Percentiles rank a stretch among this genome's conserved stretches.
phyloP scores from a whole-genome alignment of 2,329 filamentous ascomycete genomes.

The Colletotrichum brevisporum region DNA sequence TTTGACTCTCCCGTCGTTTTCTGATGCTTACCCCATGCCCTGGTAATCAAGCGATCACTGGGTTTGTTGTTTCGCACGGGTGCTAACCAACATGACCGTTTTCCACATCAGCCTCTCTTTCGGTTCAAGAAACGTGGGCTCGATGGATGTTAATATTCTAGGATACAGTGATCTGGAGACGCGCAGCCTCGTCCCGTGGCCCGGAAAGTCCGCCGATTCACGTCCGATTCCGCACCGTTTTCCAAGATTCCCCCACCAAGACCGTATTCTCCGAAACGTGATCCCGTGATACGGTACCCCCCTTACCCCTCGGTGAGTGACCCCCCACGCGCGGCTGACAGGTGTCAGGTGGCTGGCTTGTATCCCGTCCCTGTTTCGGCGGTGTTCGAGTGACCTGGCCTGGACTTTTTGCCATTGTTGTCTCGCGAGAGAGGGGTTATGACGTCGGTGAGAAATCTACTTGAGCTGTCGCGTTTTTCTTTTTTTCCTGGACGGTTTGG shows the following conservation, averaged over 20 bases:
- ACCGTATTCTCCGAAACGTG: conserved; percentile 9
- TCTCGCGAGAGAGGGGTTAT: background rate
- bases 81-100: conserved; percentile 5
- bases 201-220: background rate
- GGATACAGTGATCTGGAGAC: too few species aligned
- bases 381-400: conserved; percentile 33
- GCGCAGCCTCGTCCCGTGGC: too few species aligned
- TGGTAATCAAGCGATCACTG: conserved; percentile 19
- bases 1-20: conserved; percentile 14
- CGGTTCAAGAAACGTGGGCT: too few species aligned
- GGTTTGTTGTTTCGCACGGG: background rate
- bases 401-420: background rate
- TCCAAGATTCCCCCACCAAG: conserved; percentile 5
- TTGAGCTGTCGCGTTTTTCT: background rate
- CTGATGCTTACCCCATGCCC: background rate
- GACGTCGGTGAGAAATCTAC: conserved; percentile 8
- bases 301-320: conserved; percentile 19
- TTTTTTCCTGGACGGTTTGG: background rate
- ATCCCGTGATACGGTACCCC: conserved; percentile 18
- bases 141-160: too few species aligned
- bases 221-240: conserved; percentile 25
- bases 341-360: conserved; percentile 28
- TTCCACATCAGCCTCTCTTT: background rate
- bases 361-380: conserved; percentile 10
- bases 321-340: conserved; percentile 18